A percentile compares a stretch with the other conserved stretches of the same genome.
Evolutionary conservation across 345 rosid genomes (phyloP).

Genomic region (Euphorbia pulcherrima): DNA sequence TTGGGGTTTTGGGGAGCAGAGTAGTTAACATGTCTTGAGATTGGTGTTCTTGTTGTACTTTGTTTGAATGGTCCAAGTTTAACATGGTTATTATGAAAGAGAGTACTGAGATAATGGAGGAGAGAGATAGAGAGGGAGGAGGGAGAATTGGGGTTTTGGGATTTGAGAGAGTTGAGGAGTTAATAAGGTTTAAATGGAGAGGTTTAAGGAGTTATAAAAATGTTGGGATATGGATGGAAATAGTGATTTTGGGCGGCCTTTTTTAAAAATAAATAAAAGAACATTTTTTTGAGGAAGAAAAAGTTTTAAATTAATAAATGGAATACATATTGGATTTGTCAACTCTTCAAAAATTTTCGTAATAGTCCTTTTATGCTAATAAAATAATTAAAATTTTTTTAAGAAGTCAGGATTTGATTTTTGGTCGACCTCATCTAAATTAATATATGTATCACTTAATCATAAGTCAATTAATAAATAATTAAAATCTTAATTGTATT

Average conservation of each 20-base stretch:
- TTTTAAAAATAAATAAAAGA: neutral
- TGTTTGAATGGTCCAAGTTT: neutral
- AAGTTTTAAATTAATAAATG: too few relatives aligned
- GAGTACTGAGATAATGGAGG: neutral
- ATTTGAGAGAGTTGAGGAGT: neutral
- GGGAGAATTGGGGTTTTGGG: neutral
- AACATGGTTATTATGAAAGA: conserved; percentile 15
- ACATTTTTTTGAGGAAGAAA: too few relatives aligned
- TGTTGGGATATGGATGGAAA: neutral
- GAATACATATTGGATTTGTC: too few relatives aligned
- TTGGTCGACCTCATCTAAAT: too few relatives aligned
- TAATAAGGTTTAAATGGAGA: conserved; percentile 17
- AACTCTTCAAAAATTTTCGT: too few relatives aligned
- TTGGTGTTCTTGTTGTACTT: conserved; percentile 8
- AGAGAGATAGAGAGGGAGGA: conserved; percentile 10
- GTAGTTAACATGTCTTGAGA: conserved; percentile 28
- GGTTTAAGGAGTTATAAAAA: conserved; percentile 3
- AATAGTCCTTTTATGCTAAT: too few relatives aligned
- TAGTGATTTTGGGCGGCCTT: neutral
- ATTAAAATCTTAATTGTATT: too few relatives aligned
- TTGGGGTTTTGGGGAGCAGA: conserved; percentile 37
- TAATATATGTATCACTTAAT: too few relatives aligned
- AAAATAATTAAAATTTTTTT: too few relatives aligned
- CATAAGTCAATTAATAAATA: too few relatives aligned
- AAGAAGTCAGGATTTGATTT: too few relatives aligned